Percentiles rank a stretch among this genome's conserved stretches.
These are phyloP conservation scores for Scheffersomyces lignicola DNA, from an alignment of 1,139 yeast species.

Conservation along the genomic window DNA sequence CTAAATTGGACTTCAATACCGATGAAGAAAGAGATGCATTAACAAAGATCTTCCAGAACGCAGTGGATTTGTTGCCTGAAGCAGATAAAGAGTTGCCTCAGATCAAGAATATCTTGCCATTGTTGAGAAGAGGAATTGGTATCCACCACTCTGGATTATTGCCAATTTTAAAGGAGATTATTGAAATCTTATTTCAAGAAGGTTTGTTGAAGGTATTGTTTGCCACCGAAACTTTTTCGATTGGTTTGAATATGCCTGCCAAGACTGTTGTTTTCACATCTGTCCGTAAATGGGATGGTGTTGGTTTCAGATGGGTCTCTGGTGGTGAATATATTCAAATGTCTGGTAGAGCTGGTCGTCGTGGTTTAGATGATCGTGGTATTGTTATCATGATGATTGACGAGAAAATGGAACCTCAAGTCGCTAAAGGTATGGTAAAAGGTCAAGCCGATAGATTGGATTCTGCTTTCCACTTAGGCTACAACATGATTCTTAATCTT, in stretches of 20 bases:
- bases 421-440: slow-evolving; percentile 98
- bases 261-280: slow-evolving; percentile 97
- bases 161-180: slow-evolving; percentile 94
- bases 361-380: slow-evolving; percentile 99
- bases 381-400: slow-evolving; percentile 99
- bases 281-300: slow-evolving; percentile 98
- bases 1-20: slow-evolving; percentile 87
- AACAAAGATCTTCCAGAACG: slow-evolving; percentile 84
- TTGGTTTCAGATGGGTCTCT: slow-evolving; percentile 95
- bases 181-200: slow-evolving; percentile 95
- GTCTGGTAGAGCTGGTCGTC: slow-evolving; percentile 99
- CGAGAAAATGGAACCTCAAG: slow-evolving; percentile 98
- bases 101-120: slow-evolving; percentile 84
- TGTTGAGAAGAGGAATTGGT: slow-evolving; percentile 93
- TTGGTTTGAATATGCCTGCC: slow-evolving; percentile 98
- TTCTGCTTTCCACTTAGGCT: slow-evolving; percentile 95
- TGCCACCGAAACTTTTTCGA: slow-evolving; percentile 98
- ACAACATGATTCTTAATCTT: slow-evolving; percentile 93
- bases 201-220: slow-evolving; percentile 91
- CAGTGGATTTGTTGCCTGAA: slow-evolving; percentile 83
- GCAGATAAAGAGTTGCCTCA: slow-evolving; percentile 92
- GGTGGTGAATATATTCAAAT: slow-evolving; percentile 99
- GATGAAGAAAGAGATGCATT: slow-evolving; percentile 91
- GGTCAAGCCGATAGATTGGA: slow-evolving; percentile 97
- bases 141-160: slow-evolving; percentile 96